Evolutionary conservation across 192 early-diverging fungal species (phyloP).

Genomic region (Irineochytrium annulatum): DNA sequence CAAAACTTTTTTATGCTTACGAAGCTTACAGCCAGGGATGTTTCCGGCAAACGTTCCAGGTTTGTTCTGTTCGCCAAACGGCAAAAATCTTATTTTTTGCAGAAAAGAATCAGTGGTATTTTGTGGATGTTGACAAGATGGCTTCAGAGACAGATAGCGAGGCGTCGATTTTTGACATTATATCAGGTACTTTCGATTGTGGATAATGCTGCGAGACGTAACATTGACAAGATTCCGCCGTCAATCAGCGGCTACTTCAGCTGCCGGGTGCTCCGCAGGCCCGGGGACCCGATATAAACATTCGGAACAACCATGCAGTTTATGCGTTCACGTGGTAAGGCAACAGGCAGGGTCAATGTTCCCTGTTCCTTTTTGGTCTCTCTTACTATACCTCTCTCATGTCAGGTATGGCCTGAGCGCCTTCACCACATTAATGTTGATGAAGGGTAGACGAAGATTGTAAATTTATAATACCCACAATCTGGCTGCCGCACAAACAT

Average conservation of each 20-base stretch:
- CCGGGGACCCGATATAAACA: conserved; percentile 64
- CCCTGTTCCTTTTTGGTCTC: background rate
- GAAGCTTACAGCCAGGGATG: too few species aligned
- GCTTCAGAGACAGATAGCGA: conserved; percentile 57
- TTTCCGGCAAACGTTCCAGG: conserved; percentile 43
- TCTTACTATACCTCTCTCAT: background rate
- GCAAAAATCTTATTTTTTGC: conserved; percentile 18
- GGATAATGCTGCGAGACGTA: background rate
- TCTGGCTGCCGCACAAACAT: background rate
- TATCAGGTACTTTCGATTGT: conserved; percentile 42
- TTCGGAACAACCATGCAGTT: conserved; percentile 81
- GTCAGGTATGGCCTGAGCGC: background rate
- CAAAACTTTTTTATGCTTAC: conserved; percentile 15
- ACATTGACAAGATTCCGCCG: conserved; percentile 13
- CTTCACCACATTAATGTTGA: background rate
- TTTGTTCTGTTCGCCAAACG: conserved; percentile 57
- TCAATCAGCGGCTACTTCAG: conserved; percentile 39
- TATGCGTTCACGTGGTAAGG: conserved; percentile 88
- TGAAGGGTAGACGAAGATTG: background rate
- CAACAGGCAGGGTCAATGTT: conserved; percentile 6
- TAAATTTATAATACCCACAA: background rate
- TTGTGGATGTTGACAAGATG: conserved; percentile 75
- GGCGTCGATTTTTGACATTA: conserved; percentile 71
- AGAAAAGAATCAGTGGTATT: conserved; percentile 78
- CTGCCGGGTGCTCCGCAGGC: conserved; percentile 68